These are phyloP conservation scores for Xylariaceae sp. DNA, from an alignment of 2,329 filamentous ascomycete genomes.

Conservation along the genomic window DNA sequence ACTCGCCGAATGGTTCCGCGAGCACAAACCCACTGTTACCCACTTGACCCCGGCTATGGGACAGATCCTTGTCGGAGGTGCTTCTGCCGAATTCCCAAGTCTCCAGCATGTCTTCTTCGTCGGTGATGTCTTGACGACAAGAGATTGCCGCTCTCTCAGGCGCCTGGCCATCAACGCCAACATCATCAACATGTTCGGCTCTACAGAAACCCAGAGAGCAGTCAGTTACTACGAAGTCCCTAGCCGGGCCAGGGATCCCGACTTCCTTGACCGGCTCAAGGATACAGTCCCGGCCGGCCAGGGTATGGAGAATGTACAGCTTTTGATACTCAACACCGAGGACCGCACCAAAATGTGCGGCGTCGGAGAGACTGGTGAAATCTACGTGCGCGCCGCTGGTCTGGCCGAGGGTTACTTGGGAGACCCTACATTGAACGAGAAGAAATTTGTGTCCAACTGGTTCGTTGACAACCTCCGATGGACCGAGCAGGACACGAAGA, in stretches of 20 bases:
- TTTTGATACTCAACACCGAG: constrained; percentile 65
- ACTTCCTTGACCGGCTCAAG: constrained; percentile 38
- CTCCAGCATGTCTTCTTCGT: constrained; percentile 85
- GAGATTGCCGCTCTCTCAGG: constrained; percentile 73
- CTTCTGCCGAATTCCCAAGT: constrained; percentile 67
- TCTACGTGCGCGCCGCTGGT: constrained; percentile 68
- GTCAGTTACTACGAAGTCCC: constrained; percentile 77
- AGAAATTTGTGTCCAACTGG: constrained; percentile 83
- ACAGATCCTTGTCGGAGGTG: constrained; percentile 84
- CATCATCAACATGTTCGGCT: constrained; percentile 84
- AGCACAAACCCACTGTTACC: constrained; percentile 68
- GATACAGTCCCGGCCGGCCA: constrained; percentile 78
- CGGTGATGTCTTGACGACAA: constrained; percentile 80
- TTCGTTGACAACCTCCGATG: constrained; percentile 71
- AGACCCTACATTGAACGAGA: constrained; percentile 52
- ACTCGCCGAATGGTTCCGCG: constrained; percentile 81
- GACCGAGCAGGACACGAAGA: constrained; percentile 56
- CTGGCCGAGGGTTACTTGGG: constrained; percentile 56
- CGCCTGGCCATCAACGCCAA: constrained; percentile 65
- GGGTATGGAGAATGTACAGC: constrained; percentile 85
- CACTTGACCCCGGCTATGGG: constrained; percentile 97
- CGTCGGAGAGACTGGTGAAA: constrained; percentile 77
- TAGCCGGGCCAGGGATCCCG: constrained; percentile 56
- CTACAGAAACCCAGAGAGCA: constrained; percentile 55
- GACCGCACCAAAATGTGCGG: constrained; percentile 64